phyloP scores from a whole-genome alignment of 2,329 filamentous ascomycete genomes.

The Escovopsis sp. region DNA sequence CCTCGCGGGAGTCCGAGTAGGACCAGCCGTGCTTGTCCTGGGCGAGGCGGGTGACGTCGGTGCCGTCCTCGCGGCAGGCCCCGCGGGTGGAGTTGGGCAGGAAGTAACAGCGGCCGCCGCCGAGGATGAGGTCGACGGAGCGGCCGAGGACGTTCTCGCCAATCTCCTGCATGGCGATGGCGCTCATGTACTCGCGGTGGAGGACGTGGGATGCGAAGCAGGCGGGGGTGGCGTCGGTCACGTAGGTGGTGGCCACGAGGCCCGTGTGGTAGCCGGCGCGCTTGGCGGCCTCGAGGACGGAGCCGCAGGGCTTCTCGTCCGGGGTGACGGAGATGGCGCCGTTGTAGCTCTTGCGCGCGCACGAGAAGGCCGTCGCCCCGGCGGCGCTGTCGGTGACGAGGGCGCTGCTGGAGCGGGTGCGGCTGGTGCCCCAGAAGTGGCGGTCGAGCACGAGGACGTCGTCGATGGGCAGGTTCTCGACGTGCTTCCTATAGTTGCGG shows the following conservation, averaged over 20 bases:
- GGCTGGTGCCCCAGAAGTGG: constrained; percentile 79
- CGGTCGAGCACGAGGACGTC: constrained; percentile 70
- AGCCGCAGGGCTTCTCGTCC: constrained; percentile 75
- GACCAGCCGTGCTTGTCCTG: constrained; percentile 63
- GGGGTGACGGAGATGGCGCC: constrained; percentile 85
- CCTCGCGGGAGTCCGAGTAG: constrained; percentile 57
- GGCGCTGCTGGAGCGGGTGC: constrained; percentile 71
- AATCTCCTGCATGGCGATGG: constrained; percentile 84
- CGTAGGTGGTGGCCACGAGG: constrained; percentile 82
- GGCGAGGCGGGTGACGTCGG: constrained; percentile 61
- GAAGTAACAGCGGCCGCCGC: constrained; percentile 88
- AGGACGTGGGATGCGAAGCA: constrained; percentile 87
- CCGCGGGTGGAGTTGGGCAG: constrained; percentile 64
- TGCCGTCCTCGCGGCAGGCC: constrained; percentile 68
- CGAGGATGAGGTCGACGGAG: constrained; percentile 82
- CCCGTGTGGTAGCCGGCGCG: constrained; percentile 83
- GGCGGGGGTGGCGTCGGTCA: constrained; percentile 92
- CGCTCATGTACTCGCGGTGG: constrained; percentile 65
- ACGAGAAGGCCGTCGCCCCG: constrained; percentile 94
- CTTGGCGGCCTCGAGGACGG: constrained; percentile 86
- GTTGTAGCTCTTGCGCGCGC: constrained; percentile 88
- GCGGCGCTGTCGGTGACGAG: constrained; percentile 91
- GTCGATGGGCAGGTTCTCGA: constrained; percentile 55
- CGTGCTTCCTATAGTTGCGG: constrained; percentile 69
- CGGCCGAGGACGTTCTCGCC: constrained; percentile 77